Evolutionary conservation across 257 asterid genomes (phyloP), one percentile per base, ranked within the genome.

Genomic region (Scutellaria minor): DNA sequence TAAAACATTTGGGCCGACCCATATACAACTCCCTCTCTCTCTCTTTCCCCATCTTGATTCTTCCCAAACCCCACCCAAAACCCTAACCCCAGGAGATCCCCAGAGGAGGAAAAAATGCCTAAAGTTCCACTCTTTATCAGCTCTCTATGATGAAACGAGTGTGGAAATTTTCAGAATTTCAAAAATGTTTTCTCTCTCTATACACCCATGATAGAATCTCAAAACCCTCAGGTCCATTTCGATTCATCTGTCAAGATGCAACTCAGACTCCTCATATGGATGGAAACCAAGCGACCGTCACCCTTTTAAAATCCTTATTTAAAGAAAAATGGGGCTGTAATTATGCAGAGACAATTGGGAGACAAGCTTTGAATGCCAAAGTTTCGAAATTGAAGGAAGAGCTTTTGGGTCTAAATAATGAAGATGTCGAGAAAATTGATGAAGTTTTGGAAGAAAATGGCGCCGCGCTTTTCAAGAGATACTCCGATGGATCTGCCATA

Each of bases 401-500:
- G 78, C 71, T 94, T 71, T 56, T 84, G 77, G 14, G 51, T 5
- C 77, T 67, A 11, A 31, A 77, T 24, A 24, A 24, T 9, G 76
- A 72, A 3, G 89, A 86, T 57, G 65, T 64, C 52, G 87, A 68
- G 66, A 77, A 72, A 44, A 61, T 87, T 56, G 86, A 65, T 77
- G 72, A 58, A 24, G 82, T 90, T 66, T 77, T 91, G 77, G 85
- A 86, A 46, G 87, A 78, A 68, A 69, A 59, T 11, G 95, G 98
- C 14, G 80, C 39, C 39, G 60, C 75, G 41, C 84, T 91, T 73
- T 91, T 94, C 40, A 65, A 83, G 77, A 82, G 59, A 9, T 85
- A 87, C 63, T 11, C 78, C 9, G 81, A 85, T 87, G 95, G 93
- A 18, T 77, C 86, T 69, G 92, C 96, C 9, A 79, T 83, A 40